Evolutionary conservation across 352 stramenopile species (phyloP).

Genomic region (Globisporangium carolinianum): DNA sequence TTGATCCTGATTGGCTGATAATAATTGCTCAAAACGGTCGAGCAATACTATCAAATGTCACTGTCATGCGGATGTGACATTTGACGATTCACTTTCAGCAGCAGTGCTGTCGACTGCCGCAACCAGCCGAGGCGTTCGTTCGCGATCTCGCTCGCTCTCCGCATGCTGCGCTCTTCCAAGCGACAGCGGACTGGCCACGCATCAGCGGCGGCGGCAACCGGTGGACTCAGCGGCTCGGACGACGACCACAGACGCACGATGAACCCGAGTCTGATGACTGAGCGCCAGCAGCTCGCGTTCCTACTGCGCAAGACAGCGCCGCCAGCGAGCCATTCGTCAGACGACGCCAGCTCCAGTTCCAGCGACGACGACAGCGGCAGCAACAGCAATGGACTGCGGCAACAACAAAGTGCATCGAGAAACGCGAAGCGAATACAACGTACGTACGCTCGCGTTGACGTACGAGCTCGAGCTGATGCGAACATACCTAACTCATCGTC

Average conservation of each 20-base stretch:
- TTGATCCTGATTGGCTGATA: no score
- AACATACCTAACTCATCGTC: not conserved
- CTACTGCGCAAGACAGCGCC: constrained; percentile 68
- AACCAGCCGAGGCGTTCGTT: no score
- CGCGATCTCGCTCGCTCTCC: not conserved
- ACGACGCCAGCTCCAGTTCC: constrained; percentile 13
- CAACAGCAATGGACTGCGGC: no score
- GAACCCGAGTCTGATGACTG: constrained; percentile 73
- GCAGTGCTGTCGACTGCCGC: no score
- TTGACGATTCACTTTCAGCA: no score
- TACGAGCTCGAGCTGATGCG: not conserved
- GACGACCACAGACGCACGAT: constrained; percentile 13
- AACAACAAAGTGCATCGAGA: constrained; percentile 7
- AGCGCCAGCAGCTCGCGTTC: constrained; percentile 81
- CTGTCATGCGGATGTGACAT: no score
- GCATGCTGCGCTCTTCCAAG: constrained; percentile 14
- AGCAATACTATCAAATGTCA: no score
- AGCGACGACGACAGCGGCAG: constrained; percentile 9
- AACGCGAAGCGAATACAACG: constrained; percentile 6
- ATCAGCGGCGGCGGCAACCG: not conserved
- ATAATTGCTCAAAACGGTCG: no score
- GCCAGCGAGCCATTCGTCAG: constrained; percentile 14
- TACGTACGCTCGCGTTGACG: constrained; percentile 1
- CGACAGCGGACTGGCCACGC: constrained; percentile 8
- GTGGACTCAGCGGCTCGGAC: constrained; percentile 6